Evolutionary conservation across 352 stramenopile genomes (phyloP).

Genomic region (Saprolegnia parasitica): DNA sequence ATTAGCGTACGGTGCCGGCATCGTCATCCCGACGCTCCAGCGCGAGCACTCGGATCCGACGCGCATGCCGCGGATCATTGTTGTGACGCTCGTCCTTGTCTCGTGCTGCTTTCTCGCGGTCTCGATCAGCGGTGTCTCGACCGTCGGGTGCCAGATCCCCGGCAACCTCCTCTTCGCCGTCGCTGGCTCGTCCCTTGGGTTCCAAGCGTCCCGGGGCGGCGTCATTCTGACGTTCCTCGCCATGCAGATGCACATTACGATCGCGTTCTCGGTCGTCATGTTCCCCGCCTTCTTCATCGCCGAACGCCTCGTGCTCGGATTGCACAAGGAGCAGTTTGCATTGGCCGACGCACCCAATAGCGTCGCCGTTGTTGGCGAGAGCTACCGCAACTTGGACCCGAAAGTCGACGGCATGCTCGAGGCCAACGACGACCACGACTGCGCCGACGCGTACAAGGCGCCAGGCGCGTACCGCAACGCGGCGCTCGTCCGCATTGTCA

Average conservation of each 20-base stretch:
- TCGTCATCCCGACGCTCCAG: constrained; percentile 27
- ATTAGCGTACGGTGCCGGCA: constrained; percentile 27
- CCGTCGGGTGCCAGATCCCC: constrained; percentile 27
- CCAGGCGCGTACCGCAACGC: constrained; percentile 10
- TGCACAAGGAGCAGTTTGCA: constrained; percentile 33
- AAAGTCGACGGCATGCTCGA: not conserved
- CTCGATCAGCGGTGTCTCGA: constrained; percentile 46
- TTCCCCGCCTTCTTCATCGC: constrained; percentile 45
- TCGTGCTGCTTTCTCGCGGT: constrained; percentile 34
- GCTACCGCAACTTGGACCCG: not conserved
- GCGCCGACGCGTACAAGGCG: not conserved
- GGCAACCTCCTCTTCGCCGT: constrained; percentile 73
- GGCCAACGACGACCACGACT: not conserved
- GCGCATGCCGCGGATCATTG: constrained; percentile 26
- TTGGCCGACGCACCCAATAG: constrained; percentile 12
- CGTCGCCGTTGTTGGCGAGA: not conserved
- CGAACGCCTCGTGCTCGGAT: constrained; percentile 41
- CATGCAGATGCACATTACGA: constrained; percentile 50
- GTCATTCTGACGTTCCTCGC: constrained; percentile 25
- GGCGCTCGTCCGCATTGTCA: constrained; percentile 9
- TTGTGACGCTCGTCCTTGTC: constrained; percentile 20
- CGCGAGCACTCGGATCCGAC: constrained; percentile 26
- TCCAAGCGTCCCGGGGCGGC: constrained; percentile 6
- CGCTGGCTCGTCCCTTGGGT: constrained; percentile 24
- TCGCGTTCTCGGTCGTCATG: constrained; percentile 44